Evolutionary conservation across 768 basidiomycete species (phyloP), one percentile per base, ranked within the genome.

Genomic region (Boletus rex-veris): DNA sequence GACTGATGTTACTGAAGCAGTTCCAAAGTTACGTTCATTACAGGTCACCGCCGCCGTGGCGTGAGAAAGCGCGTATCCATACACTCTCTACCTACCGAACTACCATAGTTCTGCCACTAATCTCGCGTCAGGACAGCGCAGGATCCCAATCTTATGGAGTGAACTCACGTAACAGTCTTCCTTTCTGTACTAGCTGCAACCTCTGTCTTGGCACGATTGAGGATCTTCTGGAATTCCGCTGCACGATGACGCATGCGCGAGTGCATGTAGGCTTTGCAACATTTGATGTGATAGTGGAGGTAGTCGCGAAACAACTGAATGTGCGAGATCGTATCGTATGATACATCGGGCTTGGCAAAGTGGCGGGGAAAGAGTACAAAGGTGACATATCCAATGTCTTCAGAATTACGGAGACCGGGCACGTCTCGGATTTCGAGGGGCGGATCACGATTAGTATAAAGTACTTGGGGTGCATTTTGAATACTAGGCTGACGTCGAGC

Each of bases 211-310:
- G 97, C 95, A 47, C 97, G 78, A 67, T 98, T 98, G 65, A 99
- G 73, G 48, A 99, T 85, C 72, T 93, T 93, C 74, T 92, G 90
- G 78, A 99, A 98, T 72, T 97, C 92, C 1, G 89, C 83, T 12
- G 97, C 97, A 10, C 97, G 85, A 62, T 88, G 80, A 55, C 97
- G 80, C 93, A 98, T 95, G 42, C 97, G 80, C 3, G 92, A 95
- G 73, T 98, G 96, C 92, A 99, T 96, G 74, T 99, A 98, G 0
- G 96, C 97, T 72, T 98, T 98, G 48, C 88, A 94, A 69, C 93
- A 95, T 65, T 96, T 98, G 80, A 99, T 97, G 68, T 98, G 96
- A 72, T 98, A 98, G 74, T 99, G 97, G n/a, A 99, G 78, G 67
- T 98, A 98, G 71, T 98, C 93, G 52, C 97, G 84, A 88, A 99